Percentiles rank a stretch among this genome's conserved stretches.
Conservation (phyloP, 148 eudicot species). For the Hydrangea macrophylla region DNA sequence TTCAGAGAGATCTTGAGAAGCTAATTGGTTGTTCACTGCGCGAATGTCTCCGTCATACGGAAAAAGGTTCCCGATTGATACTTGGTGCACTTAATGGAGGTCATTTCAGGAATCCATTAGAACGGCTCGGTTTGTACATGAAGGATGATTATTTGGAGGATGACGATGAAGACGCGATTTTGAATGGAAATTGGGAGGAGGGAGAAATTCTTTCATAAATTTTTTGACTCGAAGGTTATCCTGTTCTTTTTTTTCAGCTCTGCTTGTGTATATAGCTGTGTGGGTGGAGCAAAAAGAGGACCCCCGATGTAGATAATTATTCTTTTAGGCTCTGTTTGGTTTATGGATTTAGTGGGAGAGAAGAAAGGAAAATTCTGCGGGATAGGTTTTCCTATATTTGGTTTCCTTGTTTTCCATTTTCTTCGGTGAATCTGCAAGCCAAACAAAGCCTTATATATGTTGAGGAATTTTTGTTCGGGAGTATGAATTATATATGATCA, state of each 20-base stretch:
- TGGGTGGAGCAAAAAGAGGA: no score
- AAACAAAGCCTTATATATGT: no score
- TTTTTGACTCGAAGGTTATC: neutral
- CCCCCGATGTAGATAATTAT: no score
- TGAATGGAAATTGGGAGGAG: slow-evolving; percentile 41
- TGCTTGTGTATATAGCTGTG: no score
- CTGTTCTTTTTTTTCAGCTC: neutral
- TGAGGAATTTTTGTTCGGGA: no score
- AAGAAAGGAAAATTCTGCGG: no score
- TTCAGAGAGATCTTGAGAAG: slow-evolving; percentile 53
- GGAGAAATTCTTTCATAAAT: slow-evolving; percentile 37
- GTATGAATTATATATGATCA: no score
- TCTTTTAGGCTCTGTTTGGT: no score
- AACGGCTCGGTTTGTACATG: slow-evolving; percentile 55
- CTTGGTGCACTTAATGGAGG: slow-evolving; percentile 12
- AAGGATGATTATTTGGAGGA: slow-evolving; percentile 48
- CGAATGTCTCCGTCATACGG: slow-evolving; percentile 6
- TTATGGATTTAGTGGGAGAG: no score
- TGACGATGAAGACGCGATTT: slow-evolving; percentile 33
- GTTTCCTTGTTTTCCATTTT: no score
- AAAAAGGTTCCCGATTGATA: slow-evolving; percentile 8
- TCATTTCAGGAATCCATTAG: slow-evolving; percentile 40
- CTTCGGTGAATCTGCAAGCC: no score
- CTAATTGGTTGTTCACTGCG: slow-evolving; percentile 27
- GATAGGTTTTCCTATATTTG: no score